phyloP scores from a whole-genome alignment of 192 early-diverging fungal species.

The Coemansia sp. region DNA sequence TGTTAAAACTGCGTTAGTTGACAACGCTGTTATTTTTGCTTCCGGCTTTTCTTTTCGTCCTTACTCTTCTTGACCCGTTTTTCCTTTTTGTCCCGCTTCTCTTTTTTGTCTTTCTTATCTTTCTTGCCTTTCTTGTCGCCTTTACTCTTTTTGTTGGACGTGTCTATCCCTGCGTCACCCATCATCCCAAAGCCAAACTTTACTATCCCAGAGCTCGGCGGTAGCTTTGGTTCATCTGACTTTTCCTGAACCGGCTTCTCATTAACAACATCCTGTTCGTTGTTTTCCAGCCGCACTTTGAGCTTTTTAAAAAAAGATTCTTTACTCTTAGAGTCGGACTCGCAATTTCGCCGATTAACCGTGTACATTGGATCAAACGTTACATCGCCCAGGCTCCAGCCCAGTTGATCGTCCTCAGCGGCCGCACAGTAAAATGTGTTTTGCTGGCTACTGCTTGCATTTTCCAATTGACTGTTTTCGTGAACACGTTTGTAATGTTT shows the following conservation, averaged over 20 bases:
- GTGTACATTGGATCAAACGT: constrained; percentile 50
- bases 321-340: constrained; percentile 20
- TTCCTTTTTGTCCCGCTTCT: neutral
- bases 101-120: too few species aligned
- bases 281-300: constrained; percentile 11
- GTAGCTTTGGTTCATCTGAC: neutral
- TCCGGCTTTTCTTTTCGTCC: neutral
- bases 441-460: neutral
- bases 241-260: neutral
- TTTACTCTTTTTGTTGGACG: neutral
- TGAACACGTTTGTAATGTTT: constrained; percentile 37
- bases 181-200: neutral
- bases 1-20: too few species aligned
- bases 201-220: neutral
- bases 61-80: neutral
- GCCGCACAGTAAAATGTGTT: constrained; percentile 21
- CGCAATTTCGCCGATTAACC: constrained; percentile 27
- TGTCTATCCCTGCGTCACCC: neutral
- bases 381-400: constrained; percentile 24
- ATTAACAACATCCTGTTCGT: neutral
- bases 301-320: constrained; percentile 45
- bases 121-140: neutral
- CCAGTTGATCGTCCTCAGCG: constrained; percentile 35
- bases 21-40: too few species aligned
- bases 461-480: constrained; percentile 4